Evolutionary conservation across 106 monocot species (phyloP).

Genomic region (Phalaenopsis equestris): DNA sequence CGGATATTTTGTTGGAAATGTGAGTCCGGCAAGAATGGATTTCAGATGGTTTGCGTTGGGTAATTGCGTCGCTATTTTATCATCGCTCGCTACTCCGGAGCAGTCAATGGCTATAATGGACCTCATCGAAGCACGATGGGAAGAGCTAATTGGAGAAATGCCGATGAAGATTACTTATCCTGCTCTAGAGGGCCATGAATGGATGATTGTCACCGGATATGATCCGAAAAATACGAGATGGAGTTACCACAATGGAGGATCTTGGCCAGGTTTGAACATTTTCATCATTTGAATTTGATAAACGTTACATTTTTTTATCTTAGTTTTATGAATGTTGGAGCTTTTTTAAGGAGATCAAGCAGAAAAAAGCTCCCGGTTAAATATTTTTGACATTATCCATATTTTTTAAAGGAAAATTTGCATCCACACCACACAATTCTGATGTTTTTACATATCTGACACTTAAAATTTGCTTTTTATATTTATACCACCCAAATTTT

Average conservation of each 20-base stretch:
- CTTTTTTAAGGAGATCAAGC: neutral
- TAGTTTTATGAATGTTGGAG: neutral
- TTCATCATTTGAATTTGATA: neutral
- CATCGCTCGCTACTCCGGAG: constrained; percentile 44
- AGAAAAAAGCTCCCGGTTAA: neutral
- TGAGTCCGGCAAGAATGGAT: constrained; percentile 46
- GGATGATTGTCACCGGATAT: constrained; percentile 39
- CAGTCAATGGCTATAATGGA: constrained; percentile 51
- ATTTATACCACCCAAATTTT: too few species aligned
- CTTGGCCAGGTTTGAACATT: constrained; percentile 38
- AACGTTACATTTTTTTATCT: neutral
- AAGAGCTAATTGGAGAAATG: constrained; percentile 46
- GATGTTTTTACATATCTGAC: too few species aligned
- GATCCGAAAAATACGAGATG: constrained; percentile 48
- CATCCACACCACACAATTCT: too few species aligned
- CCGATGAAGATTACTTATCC: constrained; percentile 36
- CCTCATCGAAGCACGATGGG: constrained; percentile 47
- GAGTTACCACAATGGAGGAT: constrained; percentile 52
- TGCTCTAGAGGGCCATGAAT: constrained; percentile 36
- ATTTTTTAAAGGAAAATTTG: too few species aligned
- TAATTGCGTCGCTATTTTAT: constrained; percentile 47
- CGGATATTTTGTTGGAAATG: constrained; percentile 45
- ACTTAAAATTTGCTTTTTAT: too few species aligned
- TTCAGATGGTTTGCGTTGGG: constrained; percentile 49
- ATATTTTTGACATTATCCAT: neutral